These are phyloP conservation scores for Phellopilus nigrolimitatus DNA, from an alignment of 1,284 basidiomycete genomes.

Conservation along the genomic window DNA sequence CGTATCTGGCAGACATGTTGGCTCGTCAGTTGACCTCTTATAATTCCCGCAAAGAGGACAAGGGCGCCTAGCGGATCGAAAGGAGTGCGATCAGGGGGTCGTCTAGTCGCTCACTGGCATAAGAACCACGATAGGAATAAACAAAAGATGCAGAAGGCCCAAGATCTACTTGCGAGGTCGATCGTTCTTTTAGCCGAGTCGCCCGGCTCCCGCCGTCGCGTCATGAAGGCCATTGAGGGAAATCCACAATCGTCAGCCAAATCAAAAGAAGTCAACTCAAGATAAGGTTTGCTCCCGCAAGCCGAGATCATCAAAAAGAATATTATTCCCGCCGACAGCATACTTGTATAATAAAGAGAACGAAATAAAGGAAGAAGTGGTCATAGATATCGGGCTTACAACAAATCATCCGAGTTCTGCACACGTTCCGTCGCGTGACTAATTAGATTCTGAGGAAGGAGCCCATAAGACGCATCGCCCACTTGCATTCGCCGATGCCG, in stretches of 20 bases:
- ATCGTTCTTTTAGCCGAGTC: neutral
- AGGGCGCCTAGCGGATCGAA: neutral
- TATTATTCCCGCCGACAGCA: constrained; percentile 7
- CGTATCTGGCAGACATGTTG: neutral
- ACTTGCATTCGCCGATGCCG: constrained; percentile 69
- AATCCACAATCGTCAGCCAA: constrained; percentile 1
- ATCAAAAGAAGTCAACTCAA: neutral
- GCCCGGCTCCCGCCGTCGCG: constrained; percentile 2
- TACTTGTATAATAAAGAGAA: neutral
- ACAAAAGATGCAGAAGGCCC: neutral
- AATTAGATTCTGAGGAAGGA: constrained; percentile 30
- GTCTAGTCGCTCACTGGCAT: neutral
- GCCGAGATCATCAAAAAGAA: neutral
- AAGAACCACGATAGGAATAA: neutral
- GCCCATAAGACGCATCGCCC: constrained; percentile 80
- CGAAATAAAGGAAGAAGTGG: neutral
- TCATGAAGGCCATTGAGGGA: neutral
- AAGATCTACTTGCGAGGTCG: neutral
- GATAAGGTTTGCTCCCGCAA: neutral
- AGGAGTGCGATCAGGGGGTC: neutral
- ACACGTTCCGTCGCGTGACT: neutral
- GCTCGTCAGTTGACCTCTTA: neutral
- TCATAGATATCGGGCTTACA: neutral
- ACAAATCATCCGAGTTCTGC: neutral
- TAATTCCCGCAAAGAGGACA: constrained; percentile 6